Conservation (phyloP, 1,284 basidiomycete species). For the Leccinum idahoense region DNA sequence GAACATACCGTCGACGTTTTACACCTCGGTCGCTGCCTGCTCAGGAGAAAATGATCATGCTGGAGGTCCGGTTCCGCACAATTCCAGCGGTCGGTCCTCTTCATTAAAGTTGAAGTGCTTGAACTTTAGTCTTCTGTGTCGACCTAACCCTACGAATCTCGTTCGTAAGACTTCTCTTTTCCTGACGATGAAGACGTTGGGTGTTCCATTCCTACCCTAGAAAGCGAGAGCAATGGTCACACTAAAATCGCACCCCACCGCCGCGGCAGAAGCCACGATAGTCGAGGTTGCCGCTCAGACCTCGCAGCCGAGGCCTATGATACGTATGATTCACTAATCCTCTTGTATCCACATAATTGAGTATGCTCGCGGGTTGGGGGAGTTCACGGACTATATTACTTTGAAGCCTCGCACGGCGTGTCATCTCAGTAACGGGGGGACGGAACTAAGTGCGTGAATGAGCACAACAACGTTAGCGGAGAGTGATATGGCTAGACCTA, state of each 20-base stretch:
- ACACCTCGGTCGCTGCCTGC: neutral
- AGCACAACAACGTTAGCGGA: conserved; percentile 18
- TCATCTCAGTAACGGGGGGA: conserved; percentile 37
- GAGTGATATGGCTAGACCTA: conserved; percentile 34
- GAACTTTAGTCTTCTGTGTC: conserved; percentile 30
- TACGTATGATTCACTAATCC: conserved; percentile 24
- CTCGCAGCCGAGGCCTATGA: conserved; percentile 22
- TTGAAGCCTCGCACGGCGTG: conserved; percentile 26
- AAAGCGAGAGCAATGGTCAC: conserved; percentile 45
- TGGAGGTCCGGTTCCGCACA: conserved; percentile 23
- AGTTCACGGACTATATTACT: conserved; percentile 20
- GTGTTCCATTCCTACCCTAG: conserved; percentile 39
- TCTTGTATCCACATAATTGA: conserved; percentile 31
- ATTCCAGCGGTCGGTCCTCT: conserved; percentile 20
- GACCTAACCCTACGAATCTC: conserved; percentile 29
- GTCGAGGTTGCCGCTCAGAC: conserved; percentile 16
- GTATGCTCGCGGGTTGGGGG: conserved; percentile 26
- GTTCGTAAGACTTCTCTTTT: conserved; percentile 32
- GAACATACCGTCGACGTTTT: neutral
- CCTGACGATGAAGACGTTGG: conserved; percentile 32
- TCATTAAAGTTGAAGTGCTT: conserved; percentile 28
- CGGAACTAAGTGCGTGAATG: conserved; percentile 59
- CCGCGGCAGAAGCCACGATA: conserved; percentile 28
- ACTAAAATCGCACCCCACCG: conserved; percentile 34
- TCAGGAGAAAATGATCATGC: neutral